Base-by-base conservation (phyloP, 495 filamentous ascomycete genomes). In the Neurospora tetraspora region DNA sequence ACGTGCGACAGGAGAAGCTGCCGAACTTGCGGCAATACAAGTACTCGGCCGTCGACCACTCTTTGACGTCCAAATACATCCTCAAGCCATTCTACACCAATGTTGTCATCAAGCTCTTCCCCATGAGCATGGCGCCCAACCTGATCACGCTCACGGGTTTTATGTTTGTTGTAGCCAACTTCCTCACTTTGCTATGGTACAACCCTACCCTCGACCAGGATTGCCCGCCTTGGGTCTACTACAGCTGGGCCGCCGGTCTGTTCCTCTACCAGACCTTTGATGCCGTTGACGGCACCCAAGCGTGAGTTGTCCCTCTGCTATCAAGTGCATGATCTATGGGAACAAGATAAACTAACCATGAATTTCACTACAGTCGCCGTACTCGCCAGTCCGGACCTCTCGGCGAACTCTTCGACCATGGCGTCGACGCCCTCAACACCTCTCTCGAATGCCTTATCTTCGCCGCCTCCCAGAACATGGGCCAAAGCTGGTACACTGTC, bases 191-290 rank as follows among this genome's bases (percentile, higher is more conserved):
- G 78, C 87, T 99, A 69, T 98, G 93, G 92, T 99, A 98, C 83
- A 96, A 94, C 76, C 95, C 96, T n/a, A 91, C 88, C 0, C 85
- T 99, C 70, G 96, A 99, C 81, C 90, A 91, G 80, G 93, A 99
- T 80, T 98, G 94, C 80, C 96, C 96, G 8, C 74, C 86, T 0
- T 98, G 95, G 96, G 96, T 99, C 18, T 99, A 98, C 86, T 91
- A 90, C 70, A 91, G 89, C 74, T 99, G 93, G 90, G 90, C 96
- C 27, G 83, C 91, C 68, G 96, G 96, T 3, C 82, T 99, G 75
- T 97, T 98, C 80, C 82, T 99, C 40, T 99, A 99, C 79, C 96
- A 99, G 86, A 99, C 96, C 1, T 98, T 98, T 81, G 96, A 99
- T 83, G 96, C 95, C 6, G 93, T 97, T 70, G 96, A 99, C 83